Evolutionary conservation across 1,139 yeast genomes (phyloP), one percentile per base, ranked within the genome.

Genomic region (Scheffersomyces lignicola): DNA sequence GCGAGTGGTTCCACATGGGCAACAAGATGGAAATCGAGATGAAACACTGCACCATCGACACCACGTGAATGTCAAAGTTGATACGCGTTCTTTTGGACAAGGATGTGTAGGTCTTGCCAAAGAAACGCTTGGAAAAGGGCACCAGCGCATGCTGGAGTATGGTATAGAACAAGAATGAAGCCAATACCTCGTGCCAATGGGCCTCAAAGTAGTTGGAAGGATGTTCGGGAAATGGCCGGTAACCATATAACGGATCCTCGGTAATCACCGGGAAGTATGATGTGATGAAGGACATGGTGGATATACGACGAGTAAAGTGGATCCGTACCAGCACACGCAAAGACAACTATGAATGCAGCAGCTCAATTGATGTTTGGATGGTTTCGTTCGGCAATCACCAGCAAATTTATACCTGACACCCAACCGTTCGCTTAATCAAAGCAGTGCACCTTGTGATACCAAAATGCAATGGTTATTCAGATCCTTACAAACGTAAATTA

Each of bases 51-150:
- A 89, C 72, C 78, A 84, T 84, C 3, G 97, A 87, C 3, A 89
- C 96, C 14, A 85, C 75, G 58, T 92, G 96, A 47, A 90, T 83
- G 56, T 89, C 95, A 52, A 87, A 87, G 57, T 92, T 90, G 48
- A 83, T 57, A 49, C 68, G 68, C 23, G 75, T 69, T 42, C 77
- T 75, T 21, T 49, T 47, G 22, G 65, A 54, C 38, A 81, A 65
- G 7, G 59, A 48, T 7, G 67, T 69, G 59, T 85, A 84, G 33
- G 67, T 49, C 16, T 62, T 56, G 12, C 79, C 75, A 40, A 79
- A 62, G 18, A 73, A 32, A 16, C 44, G 33, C 2, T 40, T 42
- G 38, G 60, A 48, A 5, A 67, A 11, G 0, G 48, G 37, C 3
- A 76, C 73, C 24, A 84, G 67, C 16, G 79, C 24, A 9, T 41